These are phyloP conservation scores for Corchorus olitorius DNA, from an alignment of 345 rosid species.

Conservation along the genomic window DNA sequence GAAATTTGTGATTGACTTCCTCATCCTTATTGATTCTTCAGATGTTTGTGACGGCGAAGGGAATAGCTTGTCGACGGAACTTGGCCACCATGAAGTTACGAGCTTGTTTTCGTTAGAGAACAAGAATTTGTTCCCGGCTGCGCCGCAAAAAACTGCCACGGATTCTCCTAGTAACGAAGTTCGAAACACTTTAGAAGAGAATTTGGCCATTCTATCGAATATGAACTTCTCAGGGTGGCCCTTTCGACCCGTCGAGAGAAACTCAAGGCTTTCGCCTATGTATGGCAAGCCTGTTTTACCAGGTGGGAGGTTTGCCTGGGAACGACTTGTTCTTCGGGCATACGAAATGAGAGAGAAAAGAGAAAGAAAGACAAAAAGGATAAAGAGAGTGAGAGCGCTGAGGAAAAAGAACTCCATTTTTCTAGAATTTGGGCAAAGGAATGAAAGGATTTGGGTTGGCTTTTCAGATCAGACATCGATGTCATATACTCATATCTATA, in stretches of 20 bases:
- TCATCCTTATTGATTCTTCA: slow-evolving; percentile 21
- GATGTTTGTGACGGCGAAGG: not conserved
- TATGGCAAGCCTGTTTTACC: slow-evolving; percentile 36
- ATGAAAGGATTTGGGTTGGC: not conserved
- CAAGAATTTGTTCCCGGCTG: slow-evolving; percentile 44
- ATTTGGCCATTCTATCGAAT: slow-evolving; percentile 32
- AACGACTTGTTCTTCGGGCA: not conserved
- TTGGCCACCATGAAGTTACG: slow-evolving; percentile 49
- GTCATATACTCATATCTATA: too few relatives aligned
- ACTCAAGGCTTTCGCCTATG: slow-evolving; percentile 45
- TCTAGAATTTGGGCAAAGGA: not conserved
- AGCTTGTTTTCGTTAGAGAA: slow-evolving; percentile 49
- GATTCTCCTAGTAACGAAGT: slow-evolving; percentile 35
- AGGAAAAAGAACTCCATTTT: slow-evolving; percentile 9
- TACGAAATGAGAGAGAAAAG: slow-evolving; percentile 5
- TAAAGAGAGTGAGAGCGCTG: slow-evolving; percentile 8
- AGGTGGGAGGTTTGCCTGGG: slow-evolving; percentile 36
- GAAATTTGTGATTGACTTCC: slow-evolving; percentile 25
- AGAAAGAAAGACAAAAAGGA: not conserved
- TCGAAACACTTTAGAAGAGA: slow-evolving; percentile 34
- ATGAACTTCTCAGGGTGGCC: slow-evolving; percentile 46
- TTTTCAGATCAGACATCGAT: not conserved
- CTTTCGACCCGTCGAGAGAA: slow-evolving; percentile 33
- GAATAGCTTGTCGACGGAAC: slow-evolving; percentile 47
- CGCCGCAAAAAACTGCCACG: slow-evolving; percentile 36